Percentiles rank a stretch among this genome's conserved stretches.
Evolutionary conservation across 2,329 filamentous ascomycete species (phyloP).

Genomic region (Colletotrichum salicis): DNA sequence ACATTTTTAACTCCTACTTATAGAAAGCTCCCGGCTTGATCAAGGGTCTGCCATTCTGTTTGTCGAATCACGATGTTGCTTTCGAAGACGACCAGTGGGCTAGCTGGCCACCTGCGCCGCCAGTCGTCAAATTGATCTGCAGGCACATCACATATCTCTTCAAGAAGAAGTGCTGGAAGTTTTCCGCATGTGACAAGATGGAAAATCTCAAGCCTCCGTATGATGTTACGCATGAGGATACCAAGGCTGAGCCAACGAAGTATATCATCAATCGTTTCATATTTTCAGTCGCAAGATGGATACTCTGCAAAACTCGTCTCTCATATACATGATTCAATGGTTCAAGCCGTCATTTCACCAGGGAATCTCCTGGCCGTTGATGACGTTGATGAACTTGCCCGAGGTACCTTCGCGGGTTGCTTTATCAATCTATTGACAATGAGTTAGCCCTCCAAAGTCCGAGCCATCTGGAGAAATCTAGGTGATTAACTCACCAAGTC

Average conservation of each 20-base stretch:
- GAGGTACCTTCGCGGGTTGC: slow-evolving; percentile 44
- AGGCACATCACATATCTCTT: slow-evolving; percentile 37
- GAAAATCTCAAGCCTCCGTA: slow-evolving; percentile 41
- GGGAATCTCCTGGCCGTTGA: slow-evolving; percentile 30
- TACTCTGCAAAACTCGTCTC: too few species aligned
- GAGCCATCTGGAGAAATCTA: accelerated
- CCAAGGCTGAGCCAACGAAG: neutral
- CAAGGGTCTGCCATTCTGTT: slow-evolving; percentile 36
- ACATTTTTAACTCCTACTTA: neutral
- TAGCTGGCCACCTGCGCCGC: slow-evolving; percentile 33
- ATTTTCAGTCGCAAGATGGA: neutral
- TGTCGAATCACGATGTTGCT: slow-evolving; percentile 39
- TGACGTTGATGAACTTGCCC: slow-evolving; percentile 37
- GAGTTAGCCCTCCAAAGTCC: neutral
- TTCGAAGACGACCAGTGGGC: slow-evolving; percentile 47
- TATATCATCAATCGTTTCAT: neutral
- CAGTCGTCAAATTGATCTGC: slow-evolving; percentile 36
- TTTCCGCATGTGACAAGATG: slow-evolving; percentile 40
- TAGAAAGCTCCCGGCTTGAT: slow-evolving; percentile 39
- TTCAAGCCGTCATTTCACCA: slow-evolving; percentile 27
- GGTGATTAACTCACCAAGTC: slow-evolving; percentile 10
- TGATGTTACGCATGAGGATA: slow-evolving; percentile 33
- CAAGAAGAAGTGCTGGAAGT: slow-evolving; percentile 40
- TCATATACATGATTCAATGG: too few species aligned
- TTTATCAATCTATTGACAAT: slow-evolving; percentile 44